These are phyloP conservation scores for Roridomyces roridus DNA, from an alignment of 768 basidiomycete species.

Conservation along the genomic window DNA sequence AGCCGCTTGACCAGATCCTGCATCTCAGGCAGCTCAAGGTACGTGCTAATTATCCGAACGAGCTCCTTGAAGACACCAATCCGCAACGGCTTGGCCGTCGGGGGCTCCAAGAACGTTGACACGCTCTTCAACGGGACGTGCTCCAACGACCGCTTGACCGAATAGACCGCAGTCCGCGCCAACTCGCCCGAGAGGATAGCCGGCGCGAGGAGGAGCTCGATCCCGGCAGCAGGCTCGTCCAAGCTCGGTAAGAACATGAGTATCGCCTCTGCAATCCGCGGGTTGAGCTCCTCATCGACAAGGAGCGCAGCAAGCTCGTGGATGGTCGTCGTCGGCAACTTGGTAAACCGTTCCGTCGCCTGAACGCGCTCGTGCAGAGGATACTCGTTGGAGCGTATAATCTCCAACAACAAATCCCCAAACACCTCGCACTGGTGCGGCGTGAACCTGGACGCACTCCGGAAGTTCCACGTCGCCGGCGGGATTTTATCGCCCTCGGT, in stretches of 20 bases:
- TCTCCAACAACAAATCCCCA: conserved; percentile 10
- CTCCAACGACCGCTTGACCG: conserved; percentile 20
- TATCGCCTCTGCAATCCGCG: conserved; percentile 26
- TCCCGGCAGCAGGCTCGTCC: conserved; percentile 28
- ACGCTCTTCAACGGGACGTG: conserved; percentile 20
- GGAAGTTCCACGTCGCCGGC: conserved; percentile 22
- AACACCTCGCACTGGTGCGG: conserved; percentile 28
- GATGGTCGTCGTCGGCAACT: conserved; percentile 26
- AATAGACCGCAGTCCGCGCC: conserved; percentile 22
- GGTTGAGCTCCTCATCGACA: conserved; percentile 20
- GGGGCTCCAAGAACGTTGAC: conserved; percentile 16
- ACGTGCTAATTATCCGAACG: conserved; percentile 21
- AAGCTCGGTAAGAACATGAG: conserved; percentile 28
- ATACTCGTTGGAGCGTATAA: conserved; percentile 22
- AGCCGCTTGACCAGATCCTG: conserved; percentile 18
- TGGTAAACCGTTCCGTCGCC: conserved; percentile 24
- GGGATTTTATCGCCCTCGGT: conserved; percentile 7
- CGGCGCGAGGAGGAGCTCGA: conserved; percentile 25
- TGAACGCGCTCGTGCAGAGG: conserved; percentile 16
- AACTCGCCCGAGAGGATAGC: conserved; percentile 23
- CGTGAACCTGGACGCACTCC: conserved; percentile 9
- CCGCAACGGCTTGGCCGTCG: conserved; percentile 17
- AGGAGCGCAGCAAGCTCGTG: conserved; percentile 26
- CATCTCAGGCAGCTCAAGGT: conserved; percentile 17
- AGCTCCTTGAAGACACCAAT: conserved; percentile 27